These are phyloP conservation scores for Setaria viridis DNA, from an alignment of 202 grass and related monocot species.

Conservation along the genomic window DNA sequence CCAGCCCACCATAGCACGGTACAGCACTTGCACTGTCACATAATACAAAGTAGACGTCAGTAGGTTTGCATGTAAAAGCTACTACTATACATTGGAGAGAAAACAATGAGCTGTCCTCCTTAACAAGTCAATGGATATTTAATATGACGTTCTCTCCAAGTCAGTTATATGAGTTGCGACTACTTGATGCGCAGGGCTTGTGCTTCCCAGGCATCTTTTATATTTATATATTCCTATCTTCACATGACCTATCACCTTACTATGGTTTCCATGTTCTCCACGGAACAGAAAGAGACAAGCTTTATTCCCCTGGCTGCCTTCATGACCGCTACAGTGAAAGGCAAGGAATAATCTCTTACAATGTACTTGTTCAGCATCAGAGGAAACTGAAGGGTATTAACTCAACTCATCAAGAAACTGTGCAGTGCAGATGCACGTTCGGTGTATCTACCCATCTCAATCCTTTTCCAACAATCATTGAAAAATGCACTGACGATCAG, in stretches of 20 bases:
- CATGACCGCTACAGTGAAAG: conserved; percentile 1
- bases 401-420: conserved; percentile 20
- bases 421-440: neutral
- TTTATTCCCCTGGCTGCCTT: conserved; percentile 19
- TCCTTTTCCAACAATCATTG: conserved; percentile 10
- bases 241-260: conserved; percentile 8
- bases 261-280: conserved; percentile 19
- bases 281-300: conserved; percentile 25
- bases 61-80: neutral
- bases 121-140: conserved; percentile 6
- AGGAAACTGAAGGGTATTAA: conserved; percentile 7
- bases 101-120: neutral
- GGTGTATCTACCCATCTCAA: neutral
- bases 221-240: conserved; percentile 29
- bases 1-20: neutral
- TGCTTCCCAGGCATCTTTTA: neutral
- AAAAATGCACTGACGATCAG: neutral
- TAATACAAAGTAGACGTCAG: neutral
- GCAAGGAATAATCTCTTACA: conserved; percentile 18
- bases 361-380: conserved; percentile 11
- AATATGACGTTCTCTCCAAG: conserved; percentile 13
- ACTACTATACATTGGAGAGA: conserved; percentile 15
- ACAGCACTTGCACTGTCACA: neutral
- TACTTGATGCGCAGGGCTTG: neutral
- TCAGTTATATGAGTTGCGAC: neutral